A percentile compares a stretch with the other conserved stretches of the same genome.
These are phyloP conservation scores for Nicotiana rustica DNA, from an alignment of 305 asterid species.

Conservation along the genomic window DNA sequence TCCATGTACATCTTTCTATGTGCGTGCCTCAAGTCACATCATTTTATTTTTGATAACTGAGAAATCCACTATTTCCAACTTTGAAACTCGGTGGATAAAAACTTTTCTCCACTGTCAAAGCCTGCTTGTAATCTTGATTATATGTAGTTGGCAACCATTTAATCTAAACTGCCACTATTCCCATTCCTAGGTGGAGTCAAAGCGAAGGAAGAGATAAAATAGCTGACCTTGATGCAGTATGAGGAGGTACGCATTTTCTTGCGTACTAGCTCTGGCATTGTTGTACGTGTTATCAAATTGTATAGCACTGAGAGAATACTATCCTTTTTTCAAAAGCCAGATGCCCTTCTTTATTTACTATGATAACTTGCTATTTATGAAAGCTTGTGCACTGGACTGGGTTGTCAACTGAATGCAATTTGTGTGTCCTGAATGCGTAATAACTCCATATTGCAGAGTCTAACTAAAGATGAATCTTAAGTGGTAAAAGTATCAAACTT, in stretches of 20 bases:
- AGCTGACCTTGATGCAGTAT: conserved; percentile 38
- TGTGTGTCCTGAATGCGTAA: conserved; percentile 26
- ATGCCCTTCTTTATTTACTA: conserved; percentile 44
- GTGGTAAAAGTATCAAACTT: neutral
- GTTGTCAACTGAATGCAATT: conserved; percentile 28
- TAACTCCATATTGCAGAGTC: conserved; percentile 18
- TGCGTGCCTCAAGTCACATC: neutral
- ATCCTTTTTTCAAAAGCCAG: conserved; percentile 42
- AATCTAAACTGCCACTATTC: conserved; percentile 15
- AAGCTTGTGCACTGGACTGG: conserved; percentile 40
- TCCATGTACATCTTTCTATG: neutral
- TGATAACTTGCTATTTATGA: conserved; percentile 39
- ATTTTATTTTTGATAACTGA: neutral
- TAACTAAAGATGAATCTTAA: neutral
- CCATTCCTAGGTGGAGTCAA: conserved; percentile 68
- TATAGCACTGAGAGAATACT: conserved; percentile 62
- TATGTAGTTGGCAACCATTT: neutral
- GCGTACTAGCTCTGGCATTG: conserved; percentile 49
- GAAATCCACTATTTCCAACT: conserved; percentile 1
- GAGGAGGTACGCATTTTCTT: conserved; percentile 50
- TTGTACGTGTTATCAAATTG: conserved; percentile 61
- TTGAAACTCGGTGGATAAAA: conserved; percentile 1
- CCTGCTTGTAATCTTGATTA: neutral
- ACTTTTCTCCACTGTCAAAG: neutral
- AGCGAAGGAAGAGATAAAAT: conserved; percentile 82